Base-by-base conservation (phyloP, 805 yeast species). In the Tetrapisispora nanseiensis region DNA sequence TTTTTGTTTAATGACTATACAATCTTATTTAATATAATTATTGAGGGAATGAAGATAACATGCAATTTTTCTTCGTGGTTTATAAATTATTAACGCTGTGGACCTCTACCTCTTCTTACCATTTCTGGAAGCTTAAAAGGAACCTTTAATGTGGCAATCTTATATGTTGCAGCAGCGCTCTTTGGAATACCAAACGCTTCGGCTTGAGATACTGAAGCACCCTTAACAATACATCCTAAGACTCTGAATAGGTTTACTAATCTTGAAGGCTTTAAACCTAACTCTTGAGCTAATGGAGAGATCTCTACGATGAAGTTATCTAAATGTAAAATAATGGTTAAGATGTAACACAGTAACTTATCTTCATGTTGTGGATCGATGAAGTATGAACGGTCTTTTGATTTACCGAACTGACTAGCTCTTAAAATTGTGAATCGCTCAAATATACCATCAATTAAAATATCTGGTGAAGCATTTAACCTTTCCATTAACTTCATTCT, bases 311-410 rank as follows among this genome's bases (percentile, higher is more conserved):
- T 68, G 65, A 77, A 90, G 46, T 75, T 78, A 59, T 86, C 86
- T 43, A 89, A 70, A 60, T 82, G 90, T 57, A 92, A 67, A 31
- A 83, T 70, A 32, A 82, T 64, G 6, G 82, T 83, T 46, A 92
- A 67, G 37, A 87, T 68, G 63, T 77, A 82, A 63, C 95, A 83
- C 50, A 92, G 68, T 38, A 92, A 69, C 64, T 82, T 86, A 65
- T 86, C 95, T 62, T 86, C 95, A 56, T 78, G 76, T 53, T 76
- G 81, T 32, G 97, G 96, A 57, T 92, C 97, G 46, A 92, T 75
- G 47, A 75, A 69, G 59, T 75, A 90, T n/a, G 81, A 72, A 51
- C 80, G 75, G 48, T 81, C 86, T 57, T 80, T 82, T n/a, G 83
- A 67, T 61, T 76, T 79, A 44, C 92, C 94, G 48, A 77, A 73